Evolutionary conservation across 2,329 filamentous ascomycete genomes (phyloP), one percentile per base, ranked within the genome.

Genomic region (Cercospora brassicicola): DNA sequence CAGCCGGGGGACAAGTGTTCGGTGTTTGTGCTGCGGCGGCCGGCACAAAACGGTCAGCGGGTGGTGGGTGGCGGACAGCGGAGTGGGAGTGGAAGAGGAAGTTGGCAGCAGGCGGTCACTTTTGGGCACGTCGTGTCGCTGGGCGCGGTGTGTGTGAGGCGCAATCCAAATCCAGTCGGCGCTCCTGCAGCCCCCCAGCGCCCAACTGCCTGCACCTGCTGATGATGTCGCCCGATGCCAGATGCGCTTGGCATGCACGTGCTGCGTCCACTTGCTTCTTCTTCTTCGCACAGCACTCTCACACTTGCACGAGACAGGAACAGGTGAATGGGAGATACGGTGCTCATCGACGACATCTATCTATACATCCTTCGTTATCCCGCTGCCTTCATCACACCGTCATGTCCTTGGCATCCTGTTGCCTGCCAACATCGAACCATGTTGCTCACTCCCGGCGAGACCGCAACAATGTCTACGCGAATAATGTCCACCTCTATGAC

Each of bases 321-420:
- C 15, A 23, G 18, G 18, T 48, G 42, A 48, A 48, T 23, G 42
- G 10, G 2, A 10, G 9, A 2, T 15, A 15, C 10, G 26, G 10
- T 13, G 10, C 18, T 51, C 45, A 2, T 48, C 42, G 10, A 53
- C 23, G 48, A 20, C 33, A 36, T 26, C 20, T 56, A 48, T 56
- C 53, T 26, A 56, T 56, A 56, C 53, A 28, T 30, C 28, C 8
- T 9, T 53, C 48, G 26, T 13, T 28, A 53, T 53, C 18, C 28
- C 53, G 28, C 30, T 57, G 53, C 53, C 53, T 20, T 33, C 26
- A 31, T 57, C 23, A 10, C 26, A 8, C 53, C 53, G 53, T 33
- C 53, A 57, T 57, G 53, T 26, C 15, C 26, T 57, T 30, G 53
- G 53, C 53, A 57, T 57, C 15, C 53, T 57, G 53, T 57, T 26